Percentiles rank a stretch among this genome's conserved stretches.
phyloP scores from a whole-genome alignment of 768 basidiomycete species.

The Lentinus brumalis region DNA sequence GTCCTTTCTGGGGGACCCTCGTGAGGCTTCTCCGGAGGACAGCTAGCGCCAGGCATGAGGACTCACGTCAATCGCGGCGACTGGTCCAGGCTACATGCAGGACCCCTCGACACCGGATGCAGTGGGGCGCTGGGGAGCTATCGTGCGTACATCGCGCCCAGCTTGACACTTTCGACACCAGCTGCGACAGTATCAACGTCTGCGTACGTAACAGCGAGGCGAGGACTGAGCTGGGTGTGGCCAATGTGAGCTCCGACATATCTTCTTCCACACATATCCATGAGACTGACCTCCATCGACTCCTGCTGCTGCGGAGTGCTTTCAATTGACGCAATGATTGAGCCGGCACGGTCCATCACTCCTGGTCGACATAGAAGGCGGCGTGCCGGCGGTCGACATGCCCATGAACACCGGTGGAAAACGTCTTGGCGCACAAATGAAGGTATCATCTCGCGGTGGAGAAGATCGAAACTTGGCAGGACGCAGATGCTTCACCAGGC shows the following conservation, averaged over 20 bases:
- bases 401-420: conserved; percentile 11
- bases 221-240: not conserved
- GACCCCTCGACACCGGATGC: conserved; percentile 3
- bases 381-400: conserved; percentile 3
- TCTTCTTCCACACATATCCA: not conserved
- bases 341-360: not conserved
- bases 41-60: conserved; percentile 7
- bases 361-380: not conserved
- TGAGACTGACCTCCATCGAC: not conserved
- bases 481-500: conserved; percentile 1
- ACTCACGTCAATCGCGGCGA: conserved; percentile 7
- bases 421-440: conserved; percentile 10
- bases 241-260: not conserved
- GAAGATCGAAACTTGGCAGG: not conserved
- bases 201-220: conserved; percentile 1
- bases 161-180: not conserved
- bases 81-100: not conserved
- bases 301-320: not conserved
- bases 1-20: conserved; percentile 6
- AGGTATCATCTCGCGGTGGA: conserved; percentile 1
- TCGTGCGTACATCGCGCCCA: not conserved
- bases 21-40: conserved; percentile 10
- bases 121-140: not conserved
- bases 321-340: not conserved
- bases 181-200: not conserved